Percentiles rank a stretch among this genome's conserved stretches.
These are phyloP conservation scores for Hordeum marinum DNA, from an alignment of 176 grass and related monocot genomes.

Conservation along the genomic window DNA sequence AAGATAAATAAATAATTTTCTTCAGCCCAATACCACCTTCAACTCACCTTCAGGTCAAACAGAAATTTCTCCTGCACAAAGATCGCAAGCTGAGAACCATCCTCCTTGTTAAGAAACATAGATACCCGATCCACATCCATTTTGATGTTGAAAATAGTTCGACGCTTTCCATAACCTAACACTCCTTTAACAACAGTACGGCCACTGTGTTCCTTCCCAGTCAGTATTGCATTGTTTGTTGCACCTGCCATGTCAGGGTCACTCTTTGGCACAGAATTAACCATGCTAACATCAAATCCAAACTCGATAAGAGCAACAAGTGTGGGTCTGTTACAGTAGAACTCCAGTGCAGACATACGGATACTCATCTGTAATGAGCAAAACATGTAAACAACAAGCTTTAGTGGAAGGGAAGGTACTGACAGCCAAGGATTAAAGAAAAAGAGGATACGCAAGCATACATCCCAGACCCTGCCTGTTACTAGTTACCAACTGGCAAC, in stretches of 20 bases:
- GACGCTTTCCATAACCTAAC: constrained; percentile 82
- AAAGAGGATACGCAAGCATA: background rate
- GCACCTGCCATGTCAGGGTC: constrained; percentile 27
- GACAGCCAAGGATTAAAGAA: background rate
- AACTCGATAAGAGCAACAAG: constrained; percentile 96
- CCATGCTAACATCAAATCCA: constrained; percentile 71
- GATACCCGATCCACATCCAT: constrained; percentile 95
- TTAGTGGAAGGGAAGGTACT: background rate
- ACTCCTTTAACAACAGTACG: constrained; percentile 75
- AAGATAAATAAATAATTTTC: background rate
- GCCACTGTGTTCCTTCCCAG: constrained; percentile 58
- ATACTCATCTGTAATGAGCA: constrained; percentile 87
- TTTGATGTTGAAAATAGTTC: constrained; percentile 90
- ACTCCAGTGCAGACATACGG: constrained; percentile 79
- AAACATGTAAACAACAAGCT: constrained; percentile 7
- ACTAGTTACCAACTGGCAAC: background rate
- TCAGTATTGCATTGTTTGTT: constrained; percentile 20
- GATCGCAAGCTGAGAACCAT: constrained; percentile 93
- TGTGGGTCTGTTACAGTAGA: constrained; percentile 91
- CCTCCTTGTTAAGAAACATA: constrained; percentile 97
- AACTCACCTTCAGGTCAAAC: constrained; percentile 85
- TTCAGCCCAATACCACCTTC: constrained; percentile 8
- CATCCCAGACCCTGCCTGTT: background rate
- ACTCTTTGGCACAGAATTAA: constrained; percentile 48
- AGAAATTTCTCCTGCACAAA: constrained; percentile 96